Evolutionary conservation across 2,329 filamentous ascomycete species (phyloP).

Genomic region (Periconia macrospinosa): DNA sequence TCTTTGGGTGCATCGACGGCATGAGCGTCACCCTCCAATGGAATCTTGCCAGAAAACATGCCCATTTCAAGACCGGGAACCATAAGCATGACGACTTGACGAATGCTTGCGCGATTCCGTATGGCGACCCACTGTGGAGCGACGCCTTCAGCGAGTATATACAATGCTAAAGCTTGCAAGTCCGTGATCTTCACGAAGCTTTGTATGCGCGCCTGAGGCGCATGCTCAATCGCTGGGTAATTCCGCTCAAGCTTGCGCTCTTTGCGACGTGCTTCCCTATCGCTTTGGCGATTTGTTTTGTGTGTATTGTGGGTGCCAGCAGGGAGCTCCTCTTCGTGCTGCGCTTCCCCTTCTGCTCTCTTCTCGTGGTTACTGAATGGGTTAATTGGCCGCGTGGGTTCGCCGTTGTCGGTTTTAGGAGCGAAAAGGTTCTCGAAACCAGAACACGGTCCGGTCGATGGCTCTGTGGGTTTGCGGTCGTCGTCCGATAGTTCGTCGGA

Average conservation of each 20-base stretch:
- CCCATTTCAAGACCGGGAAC: constrained; percentile 86
- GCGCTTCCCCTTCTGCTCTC: constrained; percentile 1
- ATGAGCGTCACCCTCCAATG: constrained; percentile 15
- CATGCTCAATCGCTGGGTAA: constrained; percentile 53
- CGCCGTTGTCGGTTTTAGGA: constrained; percentile 11
- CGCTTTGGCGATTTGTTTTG: constrained; percentile 4
- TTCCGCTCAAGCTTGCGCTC: constrained; percentile 35
- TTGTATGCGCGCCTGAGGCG: constrained; percentile 56
- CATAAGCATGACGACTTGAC: constrained; percentile 86
- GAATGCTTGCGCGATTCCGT: constrained; percentile 57
- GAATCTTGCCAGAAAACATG: constrained; percentile 71
- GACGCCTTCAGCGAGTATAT: constrained; percentile 61
- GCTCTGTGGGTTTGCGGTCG: background rate
- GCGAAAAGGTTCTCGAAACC: constrained; percentile 20
- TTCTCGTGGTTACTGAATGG: constrained; percentile 18
- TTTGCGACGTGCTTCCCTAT: constrained; percentile 28
- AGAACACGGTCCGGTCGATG: background rate
- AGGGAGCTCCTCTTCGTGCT: background rate
- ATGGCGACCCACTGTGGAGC: constrained; percentile 67
- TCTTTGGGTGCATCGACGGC: constrained; percentile 5
- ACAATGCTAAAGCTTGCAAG: constrained; percentile 60
- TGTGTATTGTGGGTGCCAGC: background rate
- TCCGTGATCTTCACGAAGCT: constrained; percentile 60
- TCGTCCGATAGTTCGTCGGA: background rate
- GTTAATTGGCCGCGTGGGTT: constrained; percentile 13